A percentile compares a stretch with the other conserved stretches of the same genome.
These are phyloP conservation scores for Thymus mandschuricus DNA, from an alignment of 257 asterid species.

Conservation along the genomic window DNA sequence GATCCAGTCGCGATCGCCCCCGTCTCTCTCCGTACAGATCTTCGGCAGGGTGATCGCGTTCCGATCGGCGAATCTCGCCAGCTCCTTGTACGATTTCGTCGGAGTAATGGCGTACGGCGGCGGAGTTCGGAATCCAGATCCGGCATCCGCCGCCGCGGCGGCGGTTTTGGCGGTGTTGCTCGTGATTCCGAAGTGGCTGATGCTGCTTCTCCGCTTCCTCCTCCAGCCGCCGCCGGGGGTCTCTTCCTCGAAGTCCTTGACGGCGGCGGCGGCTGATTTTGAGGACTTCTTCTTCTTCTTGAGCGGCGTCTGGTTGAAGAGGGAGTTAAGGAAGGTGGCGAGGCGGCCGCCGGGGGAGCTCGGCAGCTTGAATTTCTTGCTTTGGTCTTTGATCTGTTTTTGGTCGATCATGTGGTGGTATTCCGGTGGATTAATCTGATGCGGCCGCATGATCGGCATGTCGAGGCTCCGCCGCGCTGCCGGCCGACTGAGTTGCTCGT, in stretches of 20 bases:
- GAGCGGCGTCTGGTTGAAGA: conserved; percentile 61
- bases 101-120: conserved; percentile 54
- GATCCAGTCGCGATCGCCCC: too few species aligned
- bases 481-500: conserved; percentile 32
- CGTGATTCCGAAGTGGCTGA: conserved; percentile 58
- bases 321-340: conserved; percentile 78
- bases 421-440: conserved; percentile 39
- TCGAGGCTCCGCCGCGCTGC: conserved; percentile 65
- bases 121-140: conserved; percentile 57
- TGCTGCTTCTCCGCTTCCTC: conserved; percentile 75
- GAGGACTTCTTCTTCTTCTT: conserved; percentile 78
- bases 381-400: conserved; percentile 34
- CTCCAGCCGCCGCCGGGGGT: conserved; percentile 58
- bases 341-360: conserved; percentile 83
- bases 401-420: conserved; percentile 10
- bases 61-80: conserved; percentile 30
- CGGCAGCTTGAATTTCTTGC: conserved; percentile 61
- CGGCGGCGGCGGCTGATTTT: conserved; percentile 35
- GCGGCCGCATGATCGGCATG: conserved; percentile 40
- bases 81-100: conserved; percentile 50
- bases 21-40: neutral
- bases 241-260: conserved; percentile 44
- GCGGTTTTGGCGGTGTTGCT: neutral
- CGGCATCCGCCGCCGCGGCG: conserved; percentile 20
- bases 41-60: conserved; percentile 13